Percentiles rank a stretch among this genome's conserved stretches.
phyloP scores from a whole-genome alignment of 106 monocot species.

The Dactylorhiza incarnata region DNA sequence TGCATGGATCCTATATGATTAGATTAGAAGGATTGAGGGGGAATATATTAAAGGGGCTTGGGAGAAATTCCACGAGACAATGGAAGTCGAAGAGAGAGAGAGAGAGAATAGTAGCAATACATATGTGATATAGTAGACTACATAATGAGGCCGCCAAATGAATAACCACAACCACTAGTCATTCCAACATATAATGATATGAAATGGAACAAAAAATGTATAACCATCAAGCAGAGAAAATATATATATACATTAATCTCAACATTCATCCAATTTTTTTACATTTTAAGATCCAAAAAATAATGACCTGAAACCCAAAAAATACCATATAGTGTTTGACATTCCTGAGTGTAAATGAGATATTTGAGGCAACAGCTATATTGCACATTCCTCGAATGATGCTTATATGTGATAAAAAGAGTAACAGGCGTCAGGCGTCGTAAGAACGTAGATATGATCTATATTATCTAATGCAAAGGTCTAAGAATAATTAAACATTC shows the following conservation, averaged over 20 bases:
- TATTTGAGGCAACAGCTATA: background rate
- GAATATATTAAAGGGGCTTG: background rate
- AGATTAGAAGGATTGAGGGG: background rate
- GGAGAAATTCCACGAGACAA: background rate
- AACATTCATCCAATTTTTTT: background rate
- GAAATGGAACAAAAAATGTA: background rate
- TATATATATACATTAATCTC: background rate
- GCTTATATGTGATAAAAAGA: background rate
- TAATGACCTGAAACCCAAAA: background rate
- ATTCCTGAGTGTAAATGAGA: background rate
- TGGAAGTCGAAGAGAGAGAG: background rate
- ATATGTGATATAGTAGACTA: background rate
- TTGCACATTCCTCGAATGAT: background rate
- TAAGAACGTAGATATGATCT: background rate
- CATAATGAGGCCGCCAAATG: background rate
- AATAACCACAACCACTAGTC: background rate
- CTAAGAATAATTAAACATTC: background rate
- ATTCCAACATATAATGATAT: background rate
- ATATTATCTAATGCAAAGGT: background rate
- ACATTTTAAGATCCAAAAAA: background rate
- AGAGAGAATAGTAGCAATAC: background rate
- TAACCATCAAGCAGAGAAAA: background rate
- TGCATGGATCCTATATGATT: background rate
- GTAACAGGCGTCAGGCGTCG: background rate
- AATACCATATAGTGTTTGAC: background rate